Evolutionary conservation across 352 stramenopile species (phyloP).

Genomic region (Globisporangium acanthophoron): DNA sequence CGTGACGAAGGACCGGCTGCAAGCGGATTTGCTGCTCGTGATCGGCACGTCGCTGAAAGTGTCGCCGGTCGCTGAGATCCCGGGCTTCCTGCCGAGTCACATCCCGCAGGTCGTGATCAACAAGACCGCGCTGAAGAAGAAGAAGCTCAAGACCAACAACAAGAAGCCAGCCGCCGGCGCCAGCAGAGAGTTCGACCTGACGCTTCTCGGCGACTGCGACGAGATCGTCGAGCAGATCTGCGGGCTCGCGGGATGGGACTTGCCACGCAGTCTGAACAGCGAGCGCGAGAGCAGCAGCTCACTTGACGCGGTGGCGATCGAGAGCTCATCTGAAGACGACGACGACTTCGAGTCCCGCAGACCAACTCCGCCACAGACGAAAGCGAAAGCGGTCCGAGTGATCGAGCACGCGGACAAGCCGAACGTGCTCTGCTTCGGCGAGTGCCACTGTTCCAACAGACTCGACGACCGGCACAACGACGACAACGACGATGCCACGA

Average conservation of each 20-base stretch:
- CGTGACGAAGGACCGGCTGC: slow-evolving; percentile 62
- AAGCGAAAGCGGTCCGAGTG: slow-evolving; percentile 11
- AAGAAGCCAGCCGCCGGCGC: slow-evolving; percentile 9
- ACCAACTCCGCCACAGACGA: slow-evolving; percentile 8
- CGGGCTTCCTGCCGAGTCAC: slow-evolving; percentile 70
- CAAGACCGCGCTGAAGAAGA: slow-evolving; percentile 81
- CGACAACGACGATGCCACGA: slow-evolving; percentile 3
- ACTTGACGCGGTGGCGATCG: slow-evolving; percentile 1
- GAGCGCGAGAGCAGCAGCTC: neutral
- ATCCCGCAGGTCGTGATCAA: slow-evolving; percentile 90
- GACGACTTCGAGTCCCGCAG: slow-evolving; percentile 5
- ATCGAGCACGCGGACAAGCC: slow-evolving; percentile 23
- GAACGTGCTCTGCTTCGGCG: slow-evolving; percentile 31
- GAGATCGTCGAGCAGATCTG: slow-evolving; percentile 68
- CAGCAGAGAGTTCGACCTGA: slow-evolving; percentile 61
- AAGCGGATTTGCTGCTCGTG: slow-evolving; percentile 95
- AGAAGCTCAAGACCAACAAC: slow-evolving; percentile 44
- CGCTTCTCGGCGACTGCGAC: slow-evolving; percentile 78
- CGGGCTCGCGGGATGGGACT: slow-evolving; percentile 41
- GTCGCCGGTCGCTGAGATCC: slow-evolving; percentile 90
- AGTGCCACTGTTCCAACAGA: slow-evolving; percentile 18
- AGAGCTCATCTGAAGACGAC: neutral
- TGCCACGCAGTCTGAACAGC: slow-evolving; percentile 1
- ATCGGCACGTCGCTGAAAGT: slow-evolving; percentile 98
- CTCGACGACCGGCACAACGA: slow-evolving; percentile 13